A percentile compares a stretch with the other conserved stretches of the same genome.
These are phyloP conservation scores for Byssoonygena ceratinophila DNA, from an alignment of 2,329 filamentous ascomycete species.

Conservation along the genomic window DNA sequence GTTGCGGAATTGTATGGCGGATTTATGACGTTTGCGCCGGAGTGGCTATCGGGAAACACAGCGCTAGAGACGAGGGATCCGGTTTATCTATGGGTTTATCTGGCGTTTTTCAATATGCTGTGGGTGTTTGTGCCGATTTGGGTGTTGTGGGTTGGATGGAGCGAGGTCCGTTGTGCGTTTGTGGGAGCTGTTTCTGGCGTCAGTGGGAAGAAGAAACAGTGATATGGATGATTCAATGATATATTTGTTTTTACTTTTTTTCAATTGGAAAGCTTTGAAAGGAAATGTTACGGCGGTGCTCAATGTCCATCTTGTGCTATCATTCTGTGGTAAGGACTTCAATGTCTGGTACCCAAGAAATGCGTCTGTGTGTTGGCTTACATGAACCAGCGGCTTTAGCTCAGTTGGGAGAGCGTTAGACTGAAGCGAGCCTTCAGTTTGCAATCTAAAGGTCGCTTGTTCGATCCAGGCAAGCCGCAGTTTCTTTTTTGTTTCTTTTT, in stretches of 20 bases:
- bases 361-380: neutral
- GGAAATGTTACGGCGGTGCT: too few relatives aligned
- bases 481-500: neutral
- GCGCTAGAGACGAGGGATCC: constrained; percentile 50
- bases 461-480: constrained; percentile 8
- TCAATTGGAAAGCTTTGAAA: neutral
- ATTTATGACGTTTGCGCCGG: constrained; percentile 56
- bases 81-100: constrained; percentile 54
- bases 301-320: too few relatives aligned
- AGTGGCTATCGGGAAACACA: constrained; percentile 51
- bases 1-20: constrained; percentile 55
- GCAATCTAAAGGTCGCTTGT: constrained; percentile 8
- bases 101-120: constrained; percentile 54
- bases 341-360: neutral
- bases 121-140: constrained; percentile 52
- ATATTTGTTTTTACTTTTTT: neutral
- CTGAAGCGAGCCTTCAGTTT: neutral
- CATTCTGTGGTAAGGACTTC: too few relatives aligned
- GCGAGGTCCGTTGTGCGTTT: constrained; percentile 34
- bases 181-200: constrained; percentile 16
- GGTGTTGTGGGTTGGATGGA: constrained; percentile 45
- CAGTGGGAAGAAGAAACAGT: constrained; percentile 9
- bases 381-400: constrained; percentile 4
- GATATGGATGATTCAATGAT: neutral
- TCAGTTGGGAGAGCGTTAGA: constrained; percentile 10